Evolutionary conservation across 495 filamentous ascomycete species (phyloP).

Genomic region (Haplographium delicatum): DNA sequence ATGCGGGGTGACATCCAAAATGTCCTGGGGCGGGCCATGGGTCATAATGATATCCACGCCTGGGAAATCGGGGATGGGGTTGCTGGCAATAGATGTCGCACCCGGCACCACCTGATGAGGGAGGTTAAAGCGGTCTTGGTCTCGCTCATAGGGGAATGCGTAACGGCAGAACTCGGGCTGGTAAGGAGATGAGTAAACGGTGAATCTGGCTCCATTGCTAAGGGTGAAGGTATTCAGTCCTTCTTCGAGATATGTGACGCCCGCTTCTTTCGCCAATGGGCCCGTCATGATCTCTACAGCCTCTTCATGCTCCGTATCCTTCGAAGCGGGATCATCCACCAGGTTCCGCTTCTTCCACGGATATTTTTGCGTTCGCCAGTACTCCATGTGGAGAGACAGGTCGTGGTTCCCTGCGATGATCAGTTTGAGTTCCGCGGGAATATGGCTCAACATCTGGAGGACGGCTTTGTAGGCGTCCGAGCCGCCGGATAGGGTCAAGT

Average conservation of each 20-base stretch:
- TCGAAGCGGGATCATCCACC: not conserved
- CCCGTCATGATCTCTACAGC: slow-evolving; percentile 34
- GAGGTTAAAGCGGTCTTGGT: slow-evolving; percentile 38
- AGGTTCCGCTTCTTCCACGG: no score
- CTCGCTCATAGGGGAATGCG: slow-evolving; percentile 57
- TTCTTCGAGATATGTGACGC: slow-evolving; percentile 65
- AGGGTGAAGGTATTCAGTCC: slow-evolving; percentile 52
- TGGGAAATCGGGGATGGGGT: slow-evolving; percentile 39
- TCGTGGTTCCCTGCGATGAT: slow-evolving; percentile 84
- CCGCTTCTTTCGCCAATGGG: slow-evolving; percentile 39
- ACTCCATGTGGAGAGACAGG: slow-evolving; percentile 58
- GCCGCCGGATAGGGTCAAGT: slow-evolving; percentile 61
- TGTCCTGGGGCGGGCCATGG: slow-evolving; percentile 61
- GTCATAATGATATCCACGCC: slow-evolving; percentile 64
- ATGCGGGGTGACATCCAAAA: slow-evolving; percentile 45
- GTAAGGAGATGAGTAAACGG: slow-evolving; percentile 66
- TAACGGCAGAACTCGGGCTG: slow-evolving; percentile 55
- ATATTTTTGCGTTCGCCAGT: slow-evolving; percentile 19
- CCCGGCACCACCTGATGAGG: slow-evolving; percentile 23
- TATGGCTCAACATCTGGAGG: slow-evolving; percentile 47
- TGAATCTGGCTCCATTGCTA: slow-evolving; percentile 53
- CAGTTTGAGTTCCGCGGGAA: slow-evolving; percentile 65
- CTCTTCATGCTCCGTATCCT: slow-evolving; percentile 25
- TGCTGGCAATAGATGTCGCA: slow-evolving; percentile 29
- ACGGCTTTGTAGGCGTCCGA: slow-evolving; percentile 46